Percentiles rank a stretch among this genome's conserved stretches.
Conservation (phyloP, 768 basidiomycete species). For the Podaxis mareebaensis region DNA sequence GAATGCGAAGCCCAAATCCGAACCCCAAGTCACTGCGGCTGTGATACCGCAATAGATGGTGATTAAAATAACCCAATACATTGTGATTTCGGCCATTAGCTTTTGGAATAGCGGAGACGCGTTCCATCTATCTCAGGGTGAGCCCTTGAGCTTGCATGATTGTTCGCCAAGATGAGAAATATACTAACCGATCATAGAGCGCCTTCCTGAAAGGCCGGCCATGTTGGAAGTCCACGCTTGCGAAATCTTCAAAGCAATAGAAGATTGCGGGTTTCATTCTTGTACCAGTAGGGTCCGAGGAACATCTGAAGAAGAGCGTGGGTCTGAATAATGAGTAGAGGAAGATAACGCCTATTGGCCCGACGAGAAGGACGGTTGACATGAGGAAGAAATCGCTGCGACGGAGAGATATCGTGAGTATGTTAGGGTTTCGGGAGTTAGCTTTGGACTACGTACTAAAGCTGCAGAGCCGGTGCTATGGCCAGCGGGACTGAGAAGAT, state of each 20-base stretch:
- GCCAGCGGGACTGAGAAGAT: constrained; percentile 31
- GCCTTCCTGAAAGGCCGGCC: constrained; percentile 26
- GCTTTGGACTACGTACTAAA: constrained; percentile 21
- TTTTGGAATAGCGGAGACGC: constrained; percentile 29
- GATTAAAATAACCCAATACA: constrained; percentile 27
- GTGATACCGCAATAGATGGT: constrained; percentile 29
- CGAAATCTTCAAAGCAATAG: constrained; percentile 33
- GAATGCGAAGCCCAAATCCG: constrained; percentile 29
- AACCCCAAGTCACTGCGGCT: constrained; percentile 29
- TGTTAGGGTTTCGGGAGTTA: neutral
- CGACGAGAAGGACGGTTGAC: constrained; percentile 33
- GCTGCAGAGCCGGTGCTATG: constrained; percentile 27
- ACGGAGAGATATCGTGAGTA: neutral
- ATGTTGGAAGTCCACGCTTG: constrained; percentile 30
- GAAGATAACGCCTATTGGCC: constrained; percentile 29
- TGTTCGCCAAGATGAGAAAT: neutral
- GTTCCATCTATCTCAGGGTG: constrained; percentile 20
- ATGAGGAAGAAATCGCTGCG: constrained; percentile 32
- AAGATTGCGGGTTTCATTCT: constrained; percentile 33
- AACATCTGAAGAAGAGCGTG: constrained; percentile 27
- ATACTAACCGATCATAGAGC: constrained; percentile 26
- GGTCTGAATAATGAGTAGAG: constrained; percentile 28
- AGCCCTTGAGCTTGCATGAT: neutral
- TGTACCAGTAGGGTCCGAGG: constrained; percentile 28
- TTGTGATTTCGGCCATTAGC: constrained; percentile 25